Conservation (phyloP, 257 asterid species). For the Solanum gandarillasii region DNA sequence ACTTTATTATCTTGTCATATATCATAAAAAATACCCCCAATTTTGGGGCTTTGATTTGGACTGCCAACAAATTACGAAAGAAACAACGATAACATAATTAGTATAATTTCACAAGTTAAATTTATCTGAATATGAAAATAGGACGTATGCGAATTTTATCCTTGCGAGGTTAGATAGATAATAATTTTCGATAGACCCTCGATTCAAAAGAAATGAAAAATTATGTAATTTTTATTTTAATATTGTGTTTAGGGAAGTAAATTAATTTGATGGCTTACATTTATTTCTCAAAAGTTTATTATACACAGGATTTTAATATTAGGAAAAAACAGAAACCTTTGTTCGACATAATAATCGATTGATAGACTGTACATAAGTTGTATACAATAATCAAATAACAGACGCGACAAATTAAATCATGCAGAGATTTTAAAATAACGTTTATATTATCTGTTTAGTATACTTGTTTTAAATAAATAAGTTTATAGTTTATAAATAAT, state of each 20-base stretch:
- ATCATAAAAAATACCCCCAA: background rate
- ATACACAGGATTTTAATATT: background rate
- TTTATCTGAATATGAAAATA: no score
- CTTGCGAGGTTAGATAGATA: no score
- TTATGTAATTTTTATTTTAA: background rate
- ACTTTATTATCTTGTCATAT: background rate
- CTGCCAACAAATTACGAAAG: background rate
- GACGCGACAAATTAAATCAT: background rate
- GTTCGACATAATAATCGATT: background rate
- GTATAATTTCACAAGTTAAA: no score
- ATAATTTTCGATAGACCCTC: accelerated
- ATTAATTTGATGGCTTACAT: background rate
- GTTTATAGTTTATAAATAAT: background rate
- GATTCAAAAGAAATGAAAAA: background rate
- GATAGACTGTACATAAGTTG: background rate
- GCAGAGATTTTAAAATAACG: background rate
- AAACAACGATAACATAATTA: no score
- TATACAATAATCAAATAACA: background rate
- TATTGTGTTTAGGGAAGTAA: no score
- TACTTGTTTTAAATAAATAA: background rate
- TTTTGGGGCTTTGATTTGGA: background rate
- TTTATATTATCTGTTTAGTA: background rate
- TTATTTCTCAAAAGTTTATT: background rate
- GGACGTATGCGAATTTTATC: accelerated
- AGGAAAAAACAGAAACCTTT: background rate